Evolutionary conservation across 2,329 filamentous ascomycete genomes (phyloP).

Genomic region (Apiospora phragmitis): DNA sequence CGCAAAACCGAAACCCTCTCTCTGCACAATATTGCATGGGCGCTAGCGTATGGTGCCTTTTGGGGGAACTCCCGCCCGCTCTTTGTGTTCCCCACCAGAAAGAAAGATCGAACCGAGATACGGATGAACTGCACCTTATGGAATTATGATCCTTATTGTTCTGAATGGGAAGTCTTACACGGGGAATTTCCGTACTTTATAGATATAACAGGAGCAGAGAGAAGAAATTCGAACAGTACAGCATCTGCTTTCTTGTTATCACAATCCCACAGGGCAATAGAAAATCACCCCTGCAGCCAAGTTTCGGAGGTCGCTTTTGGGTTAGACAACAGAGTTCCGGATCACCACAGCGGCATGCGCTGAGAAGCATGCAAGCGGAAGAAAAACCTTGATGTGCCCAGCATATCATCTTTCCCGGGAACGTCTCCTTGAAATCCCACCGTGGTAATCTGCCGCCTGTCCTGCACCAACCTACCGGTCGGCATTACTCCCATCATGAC

Average conservation of each 20-base stretch:
- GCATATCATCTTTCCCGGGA: neutral
- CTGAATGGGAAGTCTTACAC: too few relatives aligned
- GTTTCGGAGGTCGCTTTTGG: neutral
- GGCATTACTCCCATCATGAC: neutral
- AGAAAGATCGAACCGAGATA: neutral
- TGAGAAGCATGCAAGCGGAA: neutral
- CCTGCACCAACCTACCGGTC: neutral
- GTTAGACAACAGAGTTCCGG: neutral
- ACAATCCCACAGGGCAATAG: neutral
- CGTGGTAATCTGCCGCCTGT: neutral
- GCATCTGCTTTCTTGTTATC: neutral
- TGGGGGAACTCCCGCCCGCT: neutral
- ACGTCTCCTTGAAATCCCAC: neutral
- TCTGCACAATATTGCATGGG: conserved; percentile 2
- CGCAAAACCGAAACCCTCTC: conserved; percentile 5
- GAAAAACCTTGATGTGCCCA: neutral
- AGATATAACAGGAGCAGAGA: neutral
- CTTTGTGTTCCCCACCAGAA: neutral
- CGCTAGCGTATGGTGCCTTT: neutral
- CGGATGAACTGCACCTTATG: neutral
- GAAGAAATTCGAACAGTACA: neutral
- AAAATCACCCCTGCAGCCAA: neutral
- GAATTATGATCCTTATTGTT: neutral
- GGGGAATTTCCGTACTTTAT: too few relatives aligned
- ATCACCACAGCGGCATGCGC: neutral